Percentiles rank a stretch among this genome's conserved stretches.
These are phyloP conservation scores for Fomitopsis palustris DNA, from an alignment of 1,284 basidiomycete genomes.

Conservation along the genomic window DNA sequence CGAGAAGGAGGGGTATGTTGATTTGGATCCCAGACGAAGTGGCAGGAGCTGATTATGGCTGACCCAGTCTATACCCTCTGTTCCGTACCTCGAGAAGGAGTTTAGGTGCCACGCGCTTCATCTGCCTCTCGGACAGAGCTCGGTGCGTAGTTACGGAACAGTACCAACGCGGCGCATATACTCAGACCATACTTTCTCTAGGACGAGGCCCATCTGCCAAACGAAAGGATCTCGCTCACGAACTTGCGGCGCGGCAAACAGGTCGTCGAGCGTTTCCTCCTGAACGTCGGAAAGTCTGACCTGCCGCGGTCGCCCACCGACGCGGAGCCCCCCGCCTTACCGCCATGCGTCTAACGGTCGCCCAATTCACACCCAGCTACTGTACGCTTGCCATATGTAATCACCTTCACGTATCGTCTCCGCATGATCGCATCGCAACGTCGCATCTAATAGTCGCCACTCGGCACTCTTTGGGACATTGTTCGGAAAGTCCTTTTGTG, in stretches of 20 bases:
- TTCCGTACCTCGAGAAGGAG: slow-evolving; percentile 90
- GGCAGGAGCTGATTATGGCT: slow-evolving; percentile 4
- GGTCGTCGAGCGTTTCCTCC: slow-evolving; percentile 71
- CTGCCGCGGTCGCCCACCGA: neutral
- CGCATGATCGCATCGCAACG: neutral
- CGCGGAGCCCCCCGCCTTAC: neutral
- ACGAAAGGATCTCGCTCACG: slow-evolving; percentile 77
- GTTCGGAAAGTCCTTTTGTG: neutral
- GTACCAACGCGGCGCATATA: too few relatives aligned
- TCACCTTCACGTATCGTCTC: neutral
- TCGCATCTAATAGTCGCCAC: neutral
- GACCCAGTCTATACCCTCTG: slow-evolving; percentile 79
- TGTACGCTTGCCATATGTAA: neutral
- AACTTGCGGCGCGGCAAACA: slow-evolving; percentile 75
- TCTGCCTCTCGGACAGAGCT: slow-evolving; percentile 85
- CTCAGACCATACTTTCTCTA: slow-evolving; percentile 23
- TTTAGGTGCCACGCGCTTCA: slow-evolving; percentile 83
- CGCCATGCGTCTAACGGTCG: neutral
- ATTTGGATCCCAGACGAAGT: slow-evolving; percentile 6
- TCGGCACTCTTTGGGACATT: neutral
- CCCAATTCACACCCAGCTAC: neutral
- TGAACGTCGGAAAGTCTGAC: slow-evolving; percentile 29
- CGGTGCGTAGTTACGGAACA: slow-evolving; percentile 50
- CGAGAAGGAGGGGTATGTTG: slow-evolving; percentile 86
- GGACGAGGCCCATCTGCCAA: slow-evolving; percentile 85